Conservation (phyloP, 2,329 filamentous ascomycete genomes). For the Arthrobotrys entomopaga region DNA sequence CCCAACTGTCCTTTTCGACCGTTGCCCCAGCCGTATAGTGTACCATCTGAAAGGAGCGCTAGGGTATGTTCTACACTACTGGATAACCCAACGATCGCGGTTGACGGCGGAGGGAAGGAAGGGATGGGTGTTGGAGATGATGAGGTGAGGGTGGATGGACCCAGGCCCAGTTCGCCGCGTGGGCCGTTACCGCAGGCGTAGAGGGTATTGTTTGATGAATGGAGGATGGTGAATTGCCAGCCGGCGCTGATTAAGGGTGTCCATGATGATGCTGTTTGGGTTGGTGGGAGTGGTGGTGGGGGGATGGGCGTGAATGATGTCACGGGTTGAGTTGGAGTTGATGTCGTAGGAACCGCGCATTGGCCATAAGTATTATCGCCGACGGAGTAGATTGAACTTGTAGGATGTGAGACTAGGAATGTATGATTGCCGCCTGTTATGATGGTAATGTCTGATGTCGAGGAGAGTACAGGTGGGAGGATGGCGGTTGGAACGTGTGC, state of each 20-base stretch:
- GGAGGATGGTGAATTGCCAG: slow-evolving; percentile 78
- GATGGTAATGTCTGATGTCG: slow-evolving; percentile 60
- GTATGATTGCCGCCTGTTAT: slow-evolving; percentile 87
- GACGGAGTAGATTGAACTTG: slow-evolving; percentile 70
- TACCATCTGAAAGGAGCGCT: slow-evolving; percentile 76
- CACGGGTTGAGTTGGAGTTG: background rate
- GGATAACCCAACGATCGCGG: slow-evolving; percentile 72
- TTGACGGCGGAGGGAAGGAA: slow-evolving; percentile 72
- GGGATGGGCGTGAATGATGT: slow-evolving; percentile 37
- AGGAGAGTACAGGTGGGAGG: slow-evolving; percentile 59
- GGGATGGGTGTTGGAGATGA: slow-evolving; percentile 67
- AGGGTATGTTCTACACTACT: slow-evolving; percentile 83
- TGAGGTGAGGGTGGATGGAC: slow-evolving; percentile 64
- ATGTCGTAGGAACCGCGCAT: slow-evolving; percentile 61
- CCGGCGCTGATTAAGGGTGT: slow-evolving; percentile 72
- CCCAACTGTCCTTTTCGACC: slow-evolving; percentile 87
- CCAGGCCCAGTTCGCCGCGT: slow-evolving; percentile 78
- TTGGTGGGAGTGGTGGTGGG: slow-evolving; percentile 4
- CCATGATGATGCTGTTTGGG: slow-evolving; percentile 8
- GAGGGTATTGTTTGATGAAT: slow-evolving; percentile 66
- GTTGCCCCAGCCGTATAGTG: slow-evolving; percentile 88
- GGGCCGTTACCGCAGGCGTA: slow-evolving; percentile 74
- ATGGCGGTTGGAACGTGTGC: slow-evolving; percentile 60
- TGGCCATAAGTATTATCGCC: slow-evolving; percentile 70
- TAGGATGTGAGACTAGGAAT: slow-evolving; percentile 70